phyloP scores from a whole-genome alignment of 2,329 filamentous ascomycete species.

The Nemania sp. region DNA sequence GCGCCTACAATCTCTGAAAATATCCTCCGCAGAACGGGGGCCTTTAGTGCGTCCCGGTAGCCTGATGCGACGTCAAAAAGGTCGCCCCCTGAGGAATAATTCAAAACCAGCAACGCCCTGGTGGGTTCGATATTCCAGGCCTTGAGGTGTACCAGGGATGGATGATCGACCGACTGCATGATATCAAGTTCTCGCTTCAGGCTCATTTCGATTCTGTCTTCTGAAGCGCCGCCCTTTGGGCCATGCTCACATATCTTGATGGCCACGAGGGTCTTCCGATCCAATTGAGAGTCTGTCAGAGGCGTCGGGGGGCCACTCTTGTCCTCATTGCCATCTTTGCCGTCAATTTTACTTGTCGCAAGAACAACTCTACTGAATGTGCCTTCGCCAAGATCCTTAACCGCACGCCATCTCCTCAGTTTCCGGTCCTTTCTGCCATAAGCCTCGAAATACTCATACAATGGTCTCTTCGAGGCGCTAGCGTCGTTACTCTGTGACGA shows the following conservation, averaged over 20 bases:
- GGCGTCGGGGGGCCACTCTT: conserved; percentile 44
- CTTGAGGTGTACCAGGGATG: conserved; percentile 87
- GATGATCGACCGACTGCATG: conserved; percentile 84
- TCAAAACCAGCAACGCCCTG: conserved; percentile 82
- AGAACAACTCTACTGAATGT: conserved; percentile 95
- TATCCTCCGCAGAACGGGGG: conserved; percentile 76
- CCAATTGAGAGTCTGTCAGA: conserved; percentile 47
- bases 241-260: conserved; percentile 96
- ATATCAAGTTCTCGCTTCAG: conserved; percentile 95
- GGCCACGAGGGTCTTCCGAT: conserved; percentile 84
- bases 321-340: conserved; percentile 52
- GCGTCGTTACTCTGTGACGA: conserved; percentile 57
- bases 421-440: conserved; percentile 69
- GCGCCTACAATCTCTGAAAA: conserved; percentile 89
- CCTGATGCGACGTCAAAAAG: conserved; percentile 88
- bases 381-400: conserved; percentile 84
- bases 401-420: conserved; percentile 74
- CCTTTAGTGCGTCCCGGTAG: conserved; percentile 68
- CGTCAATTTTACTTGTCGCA: conserved; percentile 74
- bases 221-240: conserved; percentile 88
- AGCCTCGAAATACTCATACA: conserved; percentile 71
- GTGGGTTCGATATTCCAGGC: conserved; percentile 86
- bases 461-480: conserved; percentile 48
- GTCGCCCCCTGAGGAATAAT: conserved; percentile 92
- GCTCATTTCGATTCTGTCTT: conserved; percentile 90